Evolutionary conservation across 441 rosid genomes (phyloP).

Genomic region (Kokia cookei): DNA sequence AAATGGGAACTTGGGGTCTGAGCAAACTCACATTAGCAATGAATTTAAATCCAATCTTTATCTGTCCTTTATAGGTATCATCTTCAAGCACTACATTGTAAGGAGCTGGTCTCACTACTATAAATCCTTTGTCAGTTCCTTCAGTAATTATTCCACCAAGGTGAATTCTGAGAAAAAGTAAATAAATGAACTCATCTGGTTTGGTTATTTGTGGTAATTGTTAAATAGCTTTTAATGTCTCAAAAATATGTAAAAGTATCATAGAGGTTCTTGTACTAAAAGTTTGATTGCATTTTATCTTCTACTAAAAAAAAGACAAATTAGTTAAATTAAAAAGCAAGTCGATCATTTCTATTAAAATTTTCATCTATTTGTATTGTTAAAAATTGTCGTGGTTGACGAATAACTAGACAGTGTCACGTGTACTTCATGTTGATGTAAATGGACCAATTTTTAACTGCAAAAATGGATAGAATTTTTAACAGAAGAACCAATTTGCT

Average conservation of each 20-base stretch:
- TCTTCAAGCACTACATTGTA: conserved; percentile 76
- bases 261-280: too few species aligned
- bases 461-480: too few species aligned
- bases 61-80: conserved; percentile 56
- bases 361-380: too few species aligned
- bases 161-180: conserved; percentile 37
- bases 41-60: conserved; percentile 66
- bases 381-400: too few species aligned
- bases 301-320: too few species aligned
- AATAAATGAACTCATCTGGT: neutral
- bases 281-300: too few species aligned
- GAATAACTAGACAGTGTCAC: too few species aligned
- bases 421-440: too few species aligned
- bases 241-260: neutral
- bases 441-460: too few species aligned
- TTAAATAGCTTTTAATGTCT: neutral
- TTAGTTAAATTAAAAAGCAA: too few species aligned
- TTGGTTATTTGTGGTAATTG: neutral
- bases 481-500: too few species aligned
- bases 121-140: conserved; percentile 45
- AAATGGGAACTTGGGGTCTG: neutral
- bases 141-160: conserved; percentile 63
- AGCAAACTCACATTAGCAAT: conserved; percentile 24
- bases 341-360: too few species aligned
- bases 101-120: conserved; percentile 53